Evolutionary conservation across 495 filamentous ascomycete genomes (phyloP).

Genomic region (Lasiosphaeria miniovina): DNA sequence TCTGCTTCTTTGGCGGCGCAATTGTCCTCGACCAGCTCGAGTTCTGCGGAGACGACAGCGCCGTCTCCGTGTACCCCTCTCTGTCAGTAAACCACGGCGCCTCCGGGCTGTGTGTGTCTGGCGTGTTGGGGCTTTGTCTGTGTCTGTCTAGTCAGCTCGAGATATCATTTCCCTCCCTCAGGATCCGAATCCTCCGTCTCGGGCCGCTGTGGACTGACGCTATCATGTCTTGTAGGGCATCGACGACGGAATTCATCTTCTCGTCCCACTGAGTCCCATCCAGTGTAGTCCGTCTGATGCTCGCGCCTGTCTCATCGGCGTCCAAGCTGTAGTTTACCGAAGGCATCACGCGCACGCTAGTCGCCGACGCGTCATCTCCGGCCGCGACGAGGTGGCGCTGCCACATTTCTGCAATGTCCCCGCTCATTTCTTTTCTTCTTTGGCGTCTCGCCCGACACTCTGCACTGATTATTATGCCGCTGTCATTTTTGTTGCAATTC

Average conservation of each 20-base stretch:
- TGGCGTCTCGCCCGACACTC: constrained; percentile 1
- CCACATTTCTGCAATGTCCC: constrained; percentile 21
- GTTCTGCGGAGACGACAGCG: constrained; percentile 17
- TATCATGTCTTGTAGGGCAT: constrained; percentile 22
- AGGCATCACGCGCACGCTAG: constrained; percentile 16
- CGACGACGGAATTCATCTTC: constrained; percentile 22
- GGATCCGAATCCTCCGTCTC: background rate
- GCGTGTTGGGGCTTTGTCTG: constrained; percentile 25
- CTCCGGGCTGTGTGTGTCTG: constrained; percentile 17
- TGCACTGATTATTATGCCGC: background rate
- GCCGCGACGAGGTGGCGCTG: constrained; percentile 17
- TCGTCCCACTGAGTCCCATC: constrained; percentile 19
- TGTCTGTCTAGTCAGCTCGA: background rate
- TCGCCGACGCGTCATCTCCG: constrained; percentile 15
- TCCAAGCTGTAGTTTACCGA: constrained; percentile 6
- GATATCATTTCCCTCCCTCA: too few relatives aligned
- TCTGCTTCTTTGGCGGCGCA: constrained; percentile 4
- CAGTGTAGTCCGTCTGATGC: background rate
- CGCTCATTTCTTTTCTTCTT: constrained; percentile 3
- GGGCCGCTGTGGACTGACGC: background rate
- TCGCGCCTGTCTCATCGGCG: background rate
- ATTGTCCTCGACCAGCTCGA: constrained; percentile 17
- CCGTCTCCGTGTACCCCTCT: constrained; percentile 21
- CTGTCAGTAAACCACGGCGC: constrained; percentile 22
- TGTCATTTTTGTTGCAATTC: background rate